Evolutionary conservation across 495 filamentous ascomycete genomes (phyloP), one percentile per base, ranked within the genome.

Genomic region (Penicillium herquei): DNA sequence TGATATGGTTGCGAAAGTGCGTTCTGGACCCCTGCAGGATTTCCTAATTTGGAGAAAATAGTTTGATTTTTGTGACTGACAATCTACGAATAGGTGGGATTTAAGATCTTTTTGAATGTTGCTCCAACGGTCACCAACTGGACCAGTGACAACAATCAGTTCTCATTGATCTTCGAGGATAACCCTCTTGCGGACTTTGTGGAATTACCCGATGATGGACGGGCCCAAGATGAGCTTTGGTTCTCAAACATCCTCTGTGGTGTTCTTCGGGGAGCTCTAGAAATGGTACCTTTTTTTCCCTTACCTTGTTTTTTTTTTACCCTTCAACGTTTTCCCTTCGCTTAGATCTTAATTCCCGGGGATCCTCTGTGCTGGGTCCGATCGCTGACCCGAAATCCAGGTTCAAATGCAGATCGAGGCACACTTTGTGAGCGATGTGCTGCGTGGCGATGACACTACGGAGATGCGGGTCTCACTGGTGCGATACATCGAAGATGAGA

Each of bases 371-470:
- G 43, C 37, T 49, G 52, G 54, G 53, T 46, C 48, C 49, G 58
- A 61, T 62, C 52, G 45, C 63, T 69, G 50, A 62, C 46, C 58
- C 55, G 46, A 37, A 49, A 50, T 64, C 58, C 55, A 91, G 87
- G 87, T 98, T 34, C 94, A 97, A 80, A 96, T 98, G 92, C 94
- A 98, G 77, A 90, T 98, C 17, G 94, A 98, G 68, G 91, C 90
- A 33, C 91, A 96, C 66, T 98, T 97, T 70, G 87, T 96, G 65
- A 97, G 91, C 72, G 94, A 98, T 68, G 83, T 96, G 52, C 75
- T 98, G 41, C 86, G 92, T 42, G 94, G 94, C 1, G 92, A 97
- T 63, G 94, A 98, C 69, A 90, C 88, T 16, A 98, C 94, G 1
- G 94, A 98, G 80, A 96, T 98, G 91, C 82, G 94, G 65, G 86